These are phyloP conservation scores for Aspergillus hancockii DNA, from an alignment of 495 filamentous ascomycete genomes.

Conservation along the genomic window DNA sequence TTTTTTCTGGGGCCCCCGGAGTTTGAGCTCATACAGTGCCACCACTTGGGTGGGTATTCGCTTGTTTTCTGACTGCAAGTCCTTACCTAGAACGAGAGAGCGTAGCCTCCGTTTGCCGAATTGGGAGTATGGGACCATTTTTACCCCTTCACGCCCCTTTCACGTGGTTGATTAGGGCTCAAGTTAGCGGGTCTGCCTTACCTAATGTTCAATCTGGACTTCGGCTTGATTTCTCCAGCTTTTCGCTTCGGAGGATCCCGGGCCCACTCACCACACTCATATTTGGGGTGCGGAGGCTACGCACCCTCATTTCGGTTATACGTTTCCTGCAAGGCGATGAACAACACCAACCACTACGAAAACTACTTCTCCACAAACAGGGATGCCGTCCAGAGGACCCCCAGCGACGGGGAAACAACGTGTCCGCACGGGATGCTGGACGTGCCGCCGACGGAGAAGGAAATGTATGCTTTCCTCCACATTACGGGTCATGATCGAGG, in stretches of 20 bases:
- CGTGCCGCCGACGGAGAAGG: neutral
- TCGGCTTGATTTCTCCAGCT: neutral
- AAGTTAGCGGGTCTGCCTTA: neutral
- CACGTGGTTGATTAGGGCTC: neutral
- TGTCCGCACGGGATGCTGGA: constrained; percentile 1
- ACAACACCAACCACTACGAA: neutral
- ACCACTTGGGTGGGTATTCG: neutral
- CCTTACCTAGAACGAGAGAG: neutral
- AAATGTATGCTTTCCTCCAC: neutral
- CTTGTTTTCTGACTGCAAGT: neutral
- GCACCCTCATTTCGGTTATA: neutral
- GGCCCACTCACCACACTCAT: neutral
- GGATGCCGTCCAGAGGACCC: neutral
- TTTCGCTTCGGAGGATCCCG: neutral
- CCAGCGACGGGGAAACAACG: neutral
- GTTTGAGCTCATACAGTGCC: neutral
- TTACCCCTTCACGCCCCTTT: neutral
- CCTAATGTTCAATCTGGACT: neutral
- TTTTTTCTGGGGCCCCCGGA: neutral
- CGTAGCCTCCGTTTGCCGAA: neutral
- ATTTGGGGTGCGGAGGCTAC: neutral
- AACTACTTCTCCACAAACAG: neutral
- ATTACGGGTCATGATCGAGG: neutral
- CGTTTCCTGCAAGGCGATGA: neutral
- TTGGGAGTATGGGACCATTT: neutral